These are phyloP conservation scores for Monilinia fructigena DNA, from an alignment of 2,329 filamentous ascomycete species.

Conservation along the genomic window DNA sequence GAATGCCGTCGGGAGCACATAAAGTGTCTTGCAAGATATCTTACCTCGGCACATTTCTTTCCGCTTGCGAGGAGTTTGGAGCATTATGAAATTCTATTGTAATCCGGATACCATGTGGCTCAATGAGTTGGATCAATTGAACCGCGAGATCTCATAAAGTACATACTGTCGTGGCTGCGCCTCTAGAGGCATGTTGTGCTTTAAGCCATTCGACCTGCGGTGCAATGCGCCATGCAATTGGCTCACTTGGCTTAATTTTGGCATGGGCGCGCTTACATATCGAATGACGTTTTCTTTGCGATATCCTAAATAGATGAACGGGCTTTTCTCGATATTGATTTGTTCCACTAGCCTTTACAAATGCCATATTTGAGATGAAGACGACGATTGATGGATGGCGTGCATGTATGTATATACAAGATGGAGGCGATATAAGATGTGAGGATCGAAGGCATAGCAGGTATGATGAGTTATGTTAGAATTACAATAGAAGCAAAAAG, in stretches of 20 bases:
- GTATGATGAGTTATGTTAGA: neutral
- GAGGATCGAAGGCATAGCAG: neutral
- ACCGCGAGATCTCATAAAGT: constrained; percentile 3
- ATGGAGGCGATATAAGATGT: neutral
- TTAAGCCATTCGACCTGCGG: neutral
- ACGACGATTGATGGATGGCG: neutral
- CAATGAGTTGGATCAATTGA: constrained; percentile 15
- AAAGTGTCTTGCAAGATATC: constrained; percentile 1
- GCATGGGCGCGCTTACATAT: neutral
- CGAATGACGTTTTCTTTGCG: neutral
- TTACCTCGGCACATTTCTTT: constrained; percentile 16
- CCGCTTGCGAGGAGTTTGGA: constrained; percentile 20
- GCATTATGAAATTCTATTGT: constrained; percentile 14
- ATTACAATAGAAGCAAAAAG: neutral
- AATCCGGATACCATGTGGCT: neutral
- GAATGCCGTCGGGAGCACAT: constrained; percentile 32
- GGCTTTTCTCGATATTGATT: neutral
- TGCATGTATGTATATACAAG: neutral
- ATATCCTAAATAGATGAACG: neutral
- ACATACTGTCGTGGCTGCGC: constrained; percentile 1
- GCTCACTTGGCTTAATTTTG: constrained; percentile 1
- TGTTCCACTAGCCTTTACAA: neutral
- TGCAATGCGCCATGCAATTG: neutral
- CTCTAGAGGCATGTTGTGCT: constrained; percentile 3
- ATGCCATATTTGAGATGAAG: neutral